Evolutionary conservation across 2,329 filamentous ascomycete genomes (phyloP).

Genomic region (Helotiales sp.): DNA sequence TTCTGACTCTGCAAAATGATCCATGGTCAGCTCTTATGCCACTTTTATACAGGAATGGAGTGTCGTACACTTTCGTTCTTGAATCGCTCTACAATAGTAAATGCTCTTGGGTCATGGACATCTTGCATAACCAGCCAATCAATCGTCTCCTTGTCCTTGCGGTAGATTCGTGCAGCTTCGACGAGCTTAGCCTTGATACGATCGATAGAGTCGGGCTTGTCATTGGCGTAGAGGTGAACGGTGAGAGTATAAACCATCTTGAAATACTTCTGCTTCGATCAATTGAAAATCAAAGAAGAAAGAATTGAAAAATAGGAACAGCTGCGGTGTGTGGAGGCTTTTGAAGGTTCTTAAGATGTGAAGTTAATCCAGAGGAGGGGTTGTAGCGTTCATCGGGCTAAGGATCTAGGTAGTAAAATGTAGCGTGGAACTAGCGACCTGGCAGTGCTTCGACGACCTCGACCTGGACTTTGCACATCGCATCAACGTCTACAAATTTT

Average conservation of each 20-base stretch:
- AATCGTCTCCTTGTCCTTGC: constrained; percentile 68
- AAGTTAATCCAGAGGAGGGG: background rate
- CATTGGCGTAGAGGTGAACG: constrained; percentile 69
- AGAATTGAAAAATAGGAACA: background rate
- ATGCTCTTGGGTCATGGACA: constrained; percentile 64
- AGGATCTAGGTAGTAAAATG: constrained; percentile 4
- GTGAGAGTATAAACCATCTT: constrained; percentile 70
- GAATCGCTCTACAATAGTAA: constrained; percentile 76
- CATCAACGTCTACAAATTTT: background rate
- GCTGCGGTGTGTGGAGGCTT: background rate
- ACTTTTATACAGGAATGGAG: background rate
- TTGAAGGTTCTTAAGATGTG: background rate
- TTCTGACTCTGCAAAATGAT: constrained; percentile 49
- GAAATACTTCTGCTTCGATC: background rate
- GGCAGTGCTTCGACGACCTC: background rate
- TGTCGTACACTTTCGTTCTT: constrained; percentile 59
- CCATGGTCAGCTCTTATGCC: constrained; percentile 19
- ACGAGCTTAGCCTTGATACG: constrained; percentile 72
- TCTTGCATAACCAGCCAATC: constrained; percentile 73
- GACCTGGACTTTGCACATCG: background rate
- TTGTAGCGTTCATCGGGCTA: constrained; percentile 1
- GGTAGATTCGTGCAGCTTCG: constrained; percentile 73
- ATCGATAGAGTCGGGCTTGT: constrained; percentile 60
- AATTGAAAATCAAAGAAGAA: background rate
- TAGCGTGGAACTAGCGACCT: background rate